Base-by-base conservation (phyloP, 257 asterid species). In the Echites panduratus region DNA sequence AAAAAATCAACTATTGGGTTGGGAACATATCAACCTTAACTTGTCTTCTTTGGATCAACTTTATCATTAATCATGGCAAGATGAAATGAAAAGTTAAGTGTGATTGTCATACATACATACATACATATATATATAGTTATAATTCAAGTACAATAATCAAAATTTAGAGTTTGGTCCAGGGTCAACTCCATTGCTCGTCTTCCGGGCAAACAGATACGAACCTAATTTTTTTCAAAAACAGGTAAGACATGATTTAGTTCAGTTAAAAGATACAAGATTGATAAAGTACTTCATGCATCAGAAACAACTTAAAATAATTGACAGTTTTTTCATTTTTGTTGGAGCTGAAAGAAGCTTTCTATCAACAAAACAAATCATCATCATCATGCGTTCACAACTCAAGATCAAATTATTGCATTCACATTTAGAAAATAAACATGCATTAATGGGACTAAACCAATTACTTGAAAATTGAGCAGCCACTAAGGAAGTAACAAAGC, bases 391-490 rank as follows among this genome's bases (percentile, higher is more conserved):
- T 19, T 32, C n/a, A 35, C 13, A n/a, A n/a, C n/a, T n/a, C n/a
- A 64, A 2, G 48, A 5, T 38, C 7, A 4, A 17, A 38, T 4
- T 17, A 38, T 0, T 38, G 8, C 69, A 35, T 63, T 19, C 27
- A 38, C 49, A 48, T 73, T 50, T 49, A 48, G 62, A 73, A 22
- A 27, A 35, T 72, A 48, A 73, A 43, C 48, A 32, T 13, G 56
- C 57, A 49, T 9, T 32, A 73, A 48, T 45, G 43, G 11, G 19
- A 47, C n/a, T 24, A 59, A 61, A 62, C 63, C 3, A 32, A 47
- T 63, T 35, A 57, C 16, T 44, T 35, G 9, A 24, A 71, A 61
- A 22, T 72, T 5, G 22, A 38, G 38, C 16, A 26, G 53, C 35
- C 16, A 66, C 6, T 16, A 45, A 14, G 29, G 5, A 47, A 2